A percentile compares a stretch with the other conserved stretches of the same genome.
phyloP scores from a whole-genome alignment of 345 rosid genomes.

The Lepidium aucheri region DNA sequence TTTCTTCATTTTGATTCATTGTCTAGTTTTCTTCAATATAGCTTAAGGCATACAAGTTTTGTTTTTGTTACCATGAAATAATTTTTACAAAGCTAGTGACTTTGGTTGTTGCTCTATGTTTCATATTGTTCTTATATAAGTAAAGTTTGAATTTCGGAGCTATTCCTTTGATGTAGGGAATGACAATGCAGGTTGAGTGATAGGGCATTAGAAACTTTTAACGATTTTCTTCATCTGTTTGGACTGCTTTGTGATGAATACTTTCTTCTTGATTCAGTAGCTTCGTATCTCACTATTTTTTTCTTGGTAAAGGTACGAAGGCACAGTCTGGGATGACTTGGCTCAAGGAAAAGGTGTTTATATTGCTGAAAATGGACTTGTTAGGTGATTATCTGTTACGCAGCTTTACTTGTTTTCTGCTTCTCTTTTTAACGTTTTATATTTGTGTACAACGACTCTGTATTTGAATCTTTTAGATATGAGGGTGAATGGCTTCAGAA shows the following conservation, averaged over 20 bases:
- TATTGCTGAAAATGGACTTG: slow-evolving; percentile 65
- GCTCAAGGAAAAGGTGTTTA: slow-evolving; percentile 98
- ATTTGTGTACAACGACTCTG: not conserved
- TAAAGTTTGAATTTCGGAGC: too few species aligned
- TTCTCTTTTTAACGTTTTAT: not conserved
- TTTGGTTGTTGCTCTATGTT: not conserved
- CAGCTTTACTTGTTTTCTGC: not conserved
- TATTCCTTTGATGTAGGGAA: not conserved
- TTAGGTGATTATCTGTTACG: slow-evolving; percentile 41
- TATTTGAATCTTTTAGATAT: slow-evolving; percentile 40
- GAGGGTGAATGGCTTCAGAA: slow-evolving; percentile 98
- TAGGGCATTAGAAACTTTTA: not conserved
- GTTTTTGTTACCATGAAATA: not conserved
- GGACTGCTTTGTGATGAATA: not conserved
- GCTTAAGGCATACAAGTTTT: not conserved
- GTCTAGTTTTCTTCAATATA: not conserved
- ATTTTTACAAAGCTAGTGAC: not conserved
- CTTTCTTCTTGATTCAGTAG: not conserved
- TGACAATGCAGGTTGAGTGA: slow-evolving; percentile 4
- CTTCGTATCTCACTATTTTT: not conserved
- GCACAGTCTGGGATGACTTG: slow-evolving; percentile 91
- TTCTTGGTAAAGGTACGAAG: slow-evolving; percentile 62
- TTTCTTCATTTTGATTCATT: not conserved
- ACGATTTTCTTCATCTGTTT: not conserved
- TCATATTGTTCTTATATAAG: not conserved